Percentiles rank a stretch among this genome's conserved stretches.
Evolutionary conservation across 2,329 filamentous ascomycete genomes (phyloP).

Genomic region (Cercospora sp.): DNA sequence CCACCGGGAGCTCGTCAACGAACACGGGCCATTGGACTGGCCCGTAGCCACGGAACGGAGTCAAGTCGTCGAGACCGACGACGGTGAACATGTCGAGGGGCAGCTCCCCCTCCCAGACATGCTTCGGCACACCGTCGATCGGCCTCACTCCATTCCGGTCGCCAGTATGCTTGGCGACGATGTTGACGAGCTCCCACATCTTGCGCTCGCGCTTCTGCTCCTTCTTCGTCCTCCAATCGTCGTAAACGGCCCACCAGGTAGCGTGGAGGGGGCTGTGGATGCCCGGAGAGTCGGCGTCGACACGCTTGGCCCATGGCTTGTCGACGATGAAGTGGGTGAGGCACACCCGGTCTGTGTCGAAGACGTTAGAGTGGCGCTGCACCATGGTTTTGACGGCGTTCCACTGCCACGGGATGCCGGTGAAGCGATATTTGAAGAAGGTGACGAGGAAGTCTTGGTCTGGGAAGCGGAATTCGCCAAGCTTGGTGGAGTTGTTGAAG

Average conservation of each 20-base stretch:
- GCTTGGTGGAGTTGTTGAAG: slow-evolving; percentile 43
- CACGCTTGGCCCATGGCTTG: not conserved
- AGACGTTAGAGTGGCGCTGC: not conserved
- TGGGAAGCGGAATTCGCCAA: slow-evolving; percentile 52
- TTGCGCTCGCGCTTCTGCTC: not conserved
- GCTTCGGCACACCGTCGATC: not conserved
- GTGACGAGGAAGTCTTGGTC: slow-evolving; percentile 55
- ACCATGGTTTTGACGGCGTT: slow-evolving; percentile 36
- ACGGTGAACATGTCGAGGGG: not conserved
- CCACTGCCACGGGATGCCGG: slow-evolving; percentile 49
- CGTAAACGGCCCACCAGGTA: not conserved
- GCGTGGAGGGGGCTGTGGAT: not conserved
- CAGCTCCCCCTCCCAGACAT: not conserved
- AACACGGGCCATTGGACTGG: not conserved
- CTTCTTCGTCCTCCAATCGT: not conserved
- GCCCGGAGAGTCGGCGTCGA: not conserved
- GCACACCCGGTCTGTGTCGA: not conserved
- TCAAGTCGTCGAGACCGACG: not conserved
- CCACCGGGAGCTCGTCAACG: not conserved
- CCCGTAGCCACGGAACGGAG: not conserved
- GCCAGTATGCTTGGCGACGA: not conserved
- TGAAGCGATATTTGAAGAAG: slow-evolving; percentile 49
- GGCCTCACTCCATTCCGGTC: not conserved
- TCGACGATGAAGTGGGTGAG: not conserved
- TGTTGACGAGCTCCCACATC: not conserved